Percentiles rank a stretch among this genome's conserved stretches.
phyloP scores from a whole-genome alignment of 305 asterid genomes.

The Caryopteris hybrid region DNA sequence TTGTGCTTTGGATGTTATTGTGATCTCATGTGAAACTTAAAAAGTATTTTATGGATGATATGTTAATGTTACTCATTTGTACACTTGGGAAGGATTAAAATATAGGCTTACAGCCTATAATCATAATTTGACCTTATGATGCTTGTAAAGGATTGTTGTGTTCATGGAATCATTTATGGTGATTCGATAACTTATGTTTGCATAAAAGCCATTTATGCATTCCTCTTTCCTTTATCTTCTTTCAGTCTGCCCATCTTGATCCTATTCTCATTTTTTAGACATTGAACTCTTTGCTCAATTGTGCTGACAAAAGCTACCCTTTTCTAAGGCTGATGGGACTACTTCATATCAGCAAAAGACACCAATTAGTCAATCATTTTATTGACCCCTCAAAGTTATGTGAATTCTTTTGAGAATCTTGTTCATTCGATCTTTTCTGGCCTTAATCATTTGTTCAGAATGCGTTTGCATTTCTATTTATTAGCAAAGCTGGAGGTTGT shows the following conservation, averaged over 20 bases:
- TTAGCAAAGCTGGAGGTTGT: conserved; percentile 99
- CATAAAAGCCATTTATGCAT: background rate
- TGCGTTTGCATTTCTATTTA: conserved; percentile 93
- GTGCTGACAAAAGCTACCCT: conserved; percentile 96
- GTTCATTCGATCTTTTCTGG: conserved; percentile 31
- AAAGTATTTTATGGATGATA: too few species aligned
- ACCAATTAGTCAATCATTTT: too few species aligned
- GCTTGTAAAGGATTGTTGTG: conserved; percentile 2
- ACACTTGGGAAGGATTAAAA: too few species aligned
- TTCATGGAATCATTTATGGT: conserved; percentile 1
- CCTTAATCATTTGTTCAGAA: conserved; percentile 48
- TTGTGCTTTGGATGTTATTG: too few species aligned
- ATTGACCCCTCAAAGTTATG: too few species aligned
- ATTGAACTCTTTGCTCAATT: conserved; percentile 90
- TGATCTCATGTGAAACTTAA: too few species aligned
- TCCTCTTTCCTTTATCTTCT: background rate
- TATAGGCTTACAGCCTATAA: too few species aligned
- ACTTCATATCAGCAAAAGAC: conserved; percentile 95
- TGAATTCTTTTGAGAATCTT: too few species aligned
- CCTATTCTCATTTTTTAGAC: conserved; percentile 50
- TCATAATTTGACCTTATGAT: too few species aligned
- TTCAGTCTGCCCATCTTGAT: conserved; percentile 10
- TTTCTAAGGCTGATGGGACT: conserved; percentile 87
- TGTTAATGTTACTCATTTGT: too few species aligned
- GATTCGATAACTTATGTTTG: conserved; percentile 3